These are phyloP conservation scores for Porcisia deanei DNA, from an alignment of 208 protist genomes.

Conservation along the genomic window DNA sequence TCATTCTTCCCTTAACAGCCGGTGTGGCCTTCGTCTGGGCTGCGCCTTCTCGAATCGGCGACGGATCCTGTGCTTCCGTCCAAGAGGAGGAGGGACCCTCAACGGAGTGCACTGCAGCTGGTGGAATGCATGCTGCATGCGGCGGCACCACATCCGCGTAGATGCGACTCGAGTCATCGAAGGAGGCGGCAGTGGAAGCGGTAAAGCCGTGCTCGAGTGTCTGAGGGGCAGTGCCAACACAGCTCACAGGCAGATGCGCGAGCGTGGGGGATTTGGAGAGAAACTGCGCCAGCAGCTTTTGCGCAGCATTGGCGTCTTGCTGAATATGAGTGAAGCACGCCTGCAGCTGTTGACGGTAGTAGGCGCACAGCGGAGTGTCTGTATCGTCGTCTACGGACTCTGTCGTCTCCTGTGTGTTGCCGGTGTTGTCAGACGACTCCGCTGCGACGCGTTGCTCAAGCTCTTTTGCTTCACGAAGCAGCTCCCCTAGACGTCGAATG, in stretches of 20 bases:
- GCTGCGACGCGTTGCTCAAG: constrained; percentile 9
- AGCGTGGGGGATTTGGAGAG: constrained; percentile 11
- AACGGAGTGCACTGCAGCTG: neutral
- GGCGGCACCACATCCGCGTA: constrained; percentile 13
- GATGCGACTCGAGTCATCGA: neutral
- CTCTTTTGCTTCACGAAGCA: constrained; percentile 16
- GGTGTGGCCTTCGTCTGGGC: neutral
- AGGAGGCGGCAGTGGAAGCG: neutral
- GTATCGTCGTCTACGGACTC: neutral
- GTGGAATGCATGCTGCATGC: constrained; percentile 3
- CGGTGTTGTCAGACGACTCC: neutral
- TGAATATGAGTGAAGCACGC: constrained; percentile 10
- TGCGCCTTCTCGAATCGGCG: neutral
- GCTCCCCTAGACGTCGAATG: constrained; percentile 13
- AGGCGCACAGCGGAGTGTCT: constrained; percentile 6
- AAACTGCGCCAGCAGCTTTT: neutral
- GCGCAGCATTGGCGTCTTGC: constrained; percentile 6
- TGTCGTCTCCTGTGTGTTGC: neutral
- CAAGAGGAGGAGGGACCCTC: neutral
- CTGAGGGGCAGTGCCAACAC: constrained; percentile 17
- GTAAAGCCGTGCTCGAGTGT: neutral
- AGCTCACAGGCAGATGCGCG: constrained; percentile 19
- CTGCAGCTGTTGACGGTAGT: constrained; percentile 28
- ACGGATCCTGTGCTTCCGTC: neutral
- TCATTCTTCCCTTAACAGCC: neutral